These are phyloP conservation scores for Puccinellia tenuiflora DNA, from an alignment of 176 grass and related monocot genomes.

Conservation along the genomic window DNA sequence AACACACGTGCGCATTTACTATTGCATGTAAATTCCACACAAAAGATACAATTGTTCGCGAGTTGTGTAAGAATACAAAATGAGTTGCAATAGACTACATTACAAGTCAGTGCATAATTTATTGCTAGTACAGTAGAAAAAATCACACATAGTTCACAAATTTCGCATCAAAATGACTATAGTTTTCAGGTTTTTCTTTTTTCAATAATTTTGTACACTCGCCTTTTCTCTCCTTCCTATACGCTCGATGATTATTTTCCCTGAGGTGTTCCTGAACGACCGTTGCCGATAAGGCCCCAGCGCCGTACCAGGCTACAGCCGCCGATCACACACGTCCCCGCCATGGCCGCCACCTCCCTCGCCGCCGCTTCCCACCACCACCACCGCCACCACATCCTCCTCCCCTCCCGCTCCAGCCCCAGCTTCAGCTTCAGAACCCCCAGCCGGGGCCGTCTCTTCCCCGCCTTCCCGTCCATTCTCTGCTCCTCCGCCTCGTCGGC, in stretches of 20 bases:
- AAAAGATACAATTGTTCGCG: not conserved
- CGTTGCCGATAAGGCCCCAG: constrained; percentile 38
- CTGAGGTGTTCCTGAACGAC: constrained; percentile 12
- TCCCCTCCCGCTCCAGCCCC: not conserved
- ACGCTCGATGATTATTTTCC: not conserved
- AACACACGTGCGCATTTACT: too few relatives aligned
- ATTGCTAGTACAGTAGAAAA: too few relatives aligned
- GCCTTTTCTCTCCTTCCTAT: too few relatives aligned
- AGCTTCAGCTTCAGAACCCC: not conserved
- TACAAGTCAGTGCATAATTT: too few relatives aligned
- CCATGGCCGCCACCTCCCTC: constrained; percentile 45
- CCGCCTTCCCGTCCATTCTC: not conserved
- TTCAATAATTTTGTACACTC: too few relatives aligned
- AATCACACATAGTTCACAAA: too few relatives aligned
- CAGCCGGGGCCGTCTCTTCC: not conserved
- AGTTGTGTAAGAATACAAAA: not conserved
- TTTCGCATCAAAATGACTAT: too few relatives aligned
- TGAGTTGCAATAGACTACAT: not conserved
- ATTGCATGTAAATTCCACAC: too few relatives aligned
- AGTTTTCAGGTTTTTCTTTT: too few relatives aligned
- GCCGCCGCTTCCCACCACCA: not conserved
- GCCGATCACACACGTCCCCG: constrained; percentile 14
- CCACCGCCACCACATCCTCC: not conserved
- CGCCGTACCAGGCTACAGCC: not conserved
- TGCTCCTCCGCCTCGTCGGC: constrained; percentile 1